These are phyloP conservation scores for Kondoa subrosea DNA, from an alignment of 768 basidiomycete species.

Conservation along the genomic window DNA sequence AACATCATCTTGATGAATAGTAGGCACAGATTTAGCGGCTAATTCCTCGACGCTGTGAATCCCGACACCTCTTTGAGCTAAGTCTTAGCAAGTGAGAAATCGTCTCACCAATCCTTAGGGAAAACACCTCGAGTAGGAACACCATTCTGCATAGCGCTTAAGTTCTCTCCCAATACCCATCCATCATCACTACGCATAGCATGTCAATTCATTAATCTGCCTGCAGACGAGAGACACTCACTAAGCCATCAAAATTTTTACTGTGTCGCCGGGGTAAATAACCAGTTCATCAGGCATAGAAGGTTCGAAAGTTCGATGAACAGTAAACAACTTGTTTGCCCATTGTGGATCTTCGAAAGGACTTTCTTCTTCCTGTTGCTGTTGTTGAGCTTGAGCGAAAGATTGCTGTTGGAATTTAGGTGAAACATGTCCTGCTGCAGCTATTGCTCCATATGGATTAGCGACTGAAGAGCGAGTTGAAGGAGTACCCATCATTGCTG, in stretches of 20 bases:
- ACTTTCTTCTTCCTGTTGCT: slow-evolving; percentile 7
- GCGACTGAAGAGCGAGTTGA: background rate
- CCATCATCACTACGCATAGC: background rate
- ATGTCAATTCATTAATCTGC: background rate
- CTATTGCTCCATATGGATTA: background rate
- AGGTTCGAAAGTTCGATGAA: slow-evolving; percentile 26
- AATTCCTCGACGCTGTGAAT: background rate
- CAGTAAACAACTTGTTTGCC: slow-evolving; percentile 24
- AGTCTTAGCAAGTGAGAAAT: background rate
- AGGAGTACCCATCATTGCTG: slow-evolving; percentile 5
- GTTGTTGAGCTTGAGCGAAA: background rate
- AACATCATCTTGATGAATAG: slow-evolving; percentile 3
- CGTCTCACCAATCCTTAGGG: slow-evolving; percentile 17
- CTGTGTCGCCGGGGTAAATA: slow-evolving; percentile 24
- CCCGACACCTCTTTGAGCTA: background rate
- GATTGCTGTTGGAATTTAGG: background rate
- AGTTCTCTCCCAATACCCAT: slow-evolving; percentile 17
- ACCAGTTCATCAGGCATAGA: slow-evolving; percentile 26
- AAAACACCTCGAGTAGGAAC: slow-evolving; percentile 18
- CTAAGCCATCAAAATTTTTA: slow-evolving; percentile 28
- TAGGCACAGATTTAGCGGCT: background rate
- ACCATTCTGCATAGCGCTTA: background rate
- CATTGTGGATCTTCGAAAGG: slow-evolving; percentile 26
- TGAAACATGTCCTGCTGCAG: background rate
- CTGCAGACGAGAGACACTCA: background rate